Percentiles rank a stretch among this genome's conserved stretches.
Conservation (phyloP, 2,329 filamentous ascomycete genomes). For the Nigrospora osmanthi region DNA sequence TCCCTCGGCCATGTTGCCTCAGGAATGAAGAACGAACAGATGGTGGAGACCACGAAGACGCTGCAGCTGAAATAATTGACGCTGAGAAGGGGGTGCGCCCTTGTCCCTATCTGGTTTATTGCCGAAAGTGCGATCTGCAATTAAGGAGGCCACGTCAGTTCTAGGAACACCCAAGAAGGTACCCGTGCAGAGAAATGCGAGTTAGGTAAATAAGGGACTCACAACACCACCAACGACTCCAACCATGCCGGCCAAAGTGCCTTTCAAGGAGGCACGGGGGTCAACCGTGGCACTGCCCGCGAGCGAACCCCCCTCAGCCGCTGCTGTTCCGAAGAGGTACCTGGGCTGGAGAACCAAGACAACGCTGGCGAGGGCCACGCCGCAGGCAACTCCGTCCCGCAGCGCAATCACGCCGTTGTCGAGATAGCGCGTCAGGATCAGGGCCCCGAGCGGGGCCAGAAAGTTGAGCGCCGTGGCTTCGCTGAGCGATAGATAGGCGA, state of each 20-base stretch:
- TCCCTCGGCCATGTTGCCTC: neutral
- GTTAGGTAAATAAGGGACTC: neutral
- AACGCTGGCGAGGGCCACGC: neutral
- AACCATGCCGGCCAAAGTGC: neutral
- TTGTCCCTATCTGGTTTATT: neutral
- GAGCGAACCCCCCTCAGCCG: neutral
- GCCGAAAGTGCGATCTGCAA: neutral
- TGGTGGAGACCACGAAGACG: neutral
- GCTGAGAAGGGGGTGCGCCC: neutral
- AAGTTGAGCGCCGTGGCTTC: slow-evolving; percentile 2
- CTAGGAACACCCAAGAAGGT: too few species aligned
- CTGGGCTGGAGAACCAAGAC: neutral
- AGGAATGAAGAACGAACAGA: neutral
- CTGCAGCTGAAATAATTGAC: neutral
- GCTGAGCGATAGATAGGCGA: neutral
- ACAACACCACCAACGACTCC: neutral
- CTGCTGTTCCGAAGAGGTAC: neutral
- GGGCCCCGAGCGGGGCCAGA: neutral
- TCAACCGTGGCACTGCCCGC: neutral
- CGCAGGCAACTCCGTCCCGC: neutral
- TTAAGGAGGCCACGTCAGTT: too few species aligned
- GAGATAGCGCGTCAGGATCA: neutral
- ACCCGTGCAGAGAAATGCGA: too few species aligned
- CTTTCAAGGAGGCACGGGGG: neutral
- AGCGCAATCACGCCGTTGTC: neutral